Conservation (phyloP, 164 flowering plant genomes). For the Berberis thunbergii region DNA sequence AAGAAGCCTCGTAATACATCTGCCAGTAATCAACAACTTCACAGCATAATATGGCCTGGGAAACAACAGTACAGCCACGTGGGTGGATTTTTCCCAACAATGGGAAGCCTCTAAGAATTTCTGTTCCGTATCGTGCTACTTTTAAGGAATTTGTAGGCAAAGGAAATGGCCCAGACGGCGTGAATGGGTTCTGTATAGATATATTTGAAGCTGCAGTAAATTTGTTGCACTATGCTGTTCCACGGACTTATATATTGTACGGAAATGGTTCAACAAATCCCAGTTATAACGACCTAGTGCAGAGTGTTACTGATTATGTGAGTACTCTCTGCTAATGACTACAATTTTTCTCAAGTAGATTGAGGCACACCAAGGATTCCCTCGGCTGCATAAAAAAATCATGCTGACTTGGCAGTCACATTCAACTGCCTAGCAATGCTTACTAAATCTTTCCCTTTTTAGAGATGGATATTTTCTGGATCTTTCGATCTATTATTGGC, state of each 20-base stretch:
- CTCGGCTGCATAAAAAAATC: not conserved
- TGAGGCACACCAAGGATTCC: not conserved
- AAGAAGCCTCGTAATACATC: conserved; percentile 41
- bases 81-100: conserved; percentile 97
- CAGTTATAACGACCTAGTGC: conserved; percentile 39
- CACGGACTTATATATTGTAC: conserved; percentile 41
- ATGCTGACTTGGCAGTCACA: not conserved
- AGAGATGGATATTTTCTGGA: too few relatives aligned
- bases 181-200: conserved; percentile 70
- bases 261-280: conserved; percentile 74
- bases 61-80: conserved; percentile 40
- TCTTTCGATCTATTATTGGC: too few relatives aligned
- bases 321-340: conserved; percentile 18
- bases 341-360: not conserved
- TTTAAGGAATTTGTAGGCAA: conserved; percentile 53
- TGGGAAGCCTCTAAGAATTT: conserved; percentile 59
- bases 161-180: conserved; percentile 38
- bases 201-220: conserved; percentile 73
- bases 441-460: too few relatives aligned
- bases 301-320: conserved; percentile 49
- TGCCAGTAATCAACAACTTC: conserved; percentile 42
- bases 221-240: conserved; percentile 74
- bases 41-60: conserved; percentile 76
- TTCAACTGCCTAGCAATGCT: not conserved
- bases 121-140: conserved; percentile 61